Evolutionary conservation across 257 asterid genomes (phyloP).

Genomic region (Solanum habrochaites): DNA sequence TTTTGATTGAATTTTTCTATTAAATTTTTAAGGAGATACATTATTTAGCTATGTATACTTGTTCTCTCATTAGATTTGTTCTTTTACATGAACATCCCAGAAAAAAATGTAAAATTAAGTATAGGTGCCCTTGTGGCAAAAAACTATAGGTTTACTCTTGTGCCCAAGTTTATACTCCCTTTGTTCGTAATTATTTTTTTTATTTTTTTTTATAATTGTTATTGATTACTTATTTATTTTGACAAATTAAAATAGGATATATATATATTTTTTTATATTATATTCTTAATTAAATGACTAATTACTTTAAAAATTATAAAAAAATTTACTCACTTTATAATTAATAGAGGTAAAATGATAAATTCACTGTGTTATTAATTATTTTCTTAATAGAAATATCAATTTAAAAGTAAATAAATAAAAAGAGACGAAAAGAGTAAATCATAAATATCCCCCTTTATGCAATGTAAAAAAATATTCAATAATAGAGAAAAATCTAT

Average conservation of each 20-base stretch:
- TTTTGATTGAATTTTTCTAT: background rate
- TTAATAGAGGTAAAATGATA: too few relatives aligned
- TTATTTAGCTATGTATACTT: background rate
- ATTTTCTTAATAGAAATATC: too few relatives aligned
- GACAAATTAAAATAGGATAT: rapidly evolving
- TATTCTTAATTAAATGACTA: too few relatives aligned
- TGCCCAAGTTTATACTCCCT: background rate
- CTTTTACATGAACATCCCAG: background rate
- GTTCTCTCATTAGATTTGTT: too few relatives aligned
- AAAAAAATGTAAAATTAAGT: background rate
- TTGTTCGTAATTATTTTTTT: too few relatives aligned
- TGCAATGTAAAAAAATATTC: background rate
- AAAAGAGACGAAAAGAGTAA: too few relatives aligned
- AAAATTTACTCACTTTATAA: too few relatives aligned
- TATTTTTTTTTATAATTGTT: too few relatives aligned
- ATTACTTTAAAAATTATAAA: too few relatives aligned
- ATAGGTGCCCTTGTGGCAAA: background rate
- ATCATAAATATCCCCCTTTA: background rate
- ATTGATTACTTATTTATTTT: too few relatives aligned
- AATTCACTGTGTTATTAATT: rapidly evolving
- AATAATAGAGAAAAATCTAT: background rate
- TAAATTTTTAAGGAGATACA: background rate
- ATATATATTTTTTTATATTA: too few relatives aligned
- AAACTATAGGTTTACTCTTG: background rate
- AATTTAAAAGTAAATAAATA: too few relatives aligned